phyloP scores from a whole-genome alignment of 2,329 filamentous ascomycete species.

The Curvularia hawaiiensis region DNA sequence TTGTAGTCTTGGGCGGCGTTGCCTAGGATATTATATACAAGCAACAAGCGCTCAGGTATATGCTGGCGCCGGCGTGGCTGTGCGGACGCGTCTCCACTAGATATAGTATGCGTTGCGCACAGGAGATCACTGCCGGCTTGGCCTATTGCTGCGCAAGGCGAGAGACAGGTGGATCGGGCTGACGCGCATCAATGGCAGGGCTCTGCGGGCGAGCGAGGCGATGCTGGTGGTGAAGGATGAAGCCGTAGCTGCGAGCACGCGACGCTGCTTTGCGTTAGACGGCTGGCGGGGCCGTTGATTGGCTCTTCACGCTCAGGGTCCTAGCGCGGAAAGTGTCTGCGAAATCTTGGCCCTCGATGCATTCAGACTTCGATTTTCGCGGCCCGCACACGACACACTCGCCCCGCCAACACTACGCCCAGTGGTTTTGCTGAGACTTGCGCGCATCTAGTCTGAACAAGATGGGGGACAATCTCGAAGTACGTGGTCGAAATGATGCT shows the following conservation, averaged over 20 bases:
- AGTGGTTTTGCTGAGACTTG: conserved; percentile 1
- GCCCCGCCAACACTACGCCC: conserved; percentile 18
- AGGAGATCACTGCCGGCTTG: conserved; percentile 20
- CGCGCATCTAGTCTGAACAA: conserved; percentile 7
- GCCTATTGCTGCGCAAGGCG: conserved; percentile 18
- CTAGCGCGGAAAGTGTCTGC: conserved; percentile 27
- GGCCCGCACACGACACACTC: conserved; percentile 36
- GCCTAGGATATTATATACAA: conserved; percentile 27
- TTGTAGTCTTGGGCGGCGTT: conserved; percentile 12
- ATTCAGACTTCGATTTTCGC: conserved; percentile 30
- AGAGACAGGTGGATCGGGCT: conserved; percentile 20
- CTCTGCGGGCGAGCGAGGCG: conserved; percentile 20
- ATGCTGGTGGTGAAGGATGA: conserved; percentile 17
- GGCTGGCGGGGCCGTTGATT: conserved; percentile 14
- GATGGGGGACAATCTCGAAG: conserved; percentile 52
- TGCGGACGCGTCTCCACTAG: conserved; percentile 32
- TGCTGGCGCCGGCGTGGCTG: conserved; percentile 37
- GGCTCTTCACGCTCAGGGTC: conserved; percentile 15
- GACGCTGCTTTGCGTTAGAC: conserved; percentile 8
- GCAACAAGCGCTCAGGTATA: conserved; percentile 26
- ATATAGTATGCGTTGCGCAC: conserved; percentile 12
- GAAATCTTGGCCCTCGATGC: conserved; percentile 27
- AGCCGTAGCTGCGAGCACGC: conserved; percentile 14
- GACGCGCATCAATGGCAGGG: conserved; percentile 20
- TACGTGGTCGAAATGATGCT: conserved; percentile 32